These are phyloP conservation scores for Umbellularia californica DNA, from an alignment of 164 flowering plant genomes.

Conservation along the genomic window DNA sequence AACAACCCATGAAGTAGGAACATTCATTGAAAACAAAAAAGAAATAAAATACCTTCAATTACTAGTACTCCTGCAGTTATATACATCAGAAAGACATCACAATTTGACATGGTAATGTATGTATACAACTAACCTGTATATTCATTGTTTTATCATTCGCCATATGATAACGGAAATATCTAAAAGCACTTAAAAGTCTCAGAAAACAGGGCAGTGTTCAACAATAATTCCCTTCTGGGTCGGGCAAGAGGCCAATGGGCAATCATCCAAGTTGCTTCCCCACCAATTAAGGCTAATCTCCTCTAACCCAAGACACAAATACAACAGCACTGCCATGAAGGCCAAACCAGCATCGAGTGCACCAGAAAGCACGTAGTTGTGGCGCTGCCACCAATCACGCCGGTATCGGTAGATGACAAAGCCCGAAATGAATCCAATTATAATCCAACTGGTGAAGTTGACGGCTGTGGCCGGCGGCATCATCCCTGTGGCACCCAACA, in stretches of 20 bases:
- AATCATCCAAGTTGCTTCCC: slow-evolving; percentile 74
- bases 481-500: slow-evolving; percentile 54
- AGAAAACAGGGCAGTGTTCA: slow-evolving; percentile 61
- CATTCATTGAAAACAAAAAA: no score
- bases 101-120: no score
- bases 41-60: no score
- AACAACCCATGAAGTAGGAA: background rate
- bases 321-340: slow-evolving; percentile 75
- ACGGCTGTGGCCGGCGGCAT: slow-evolving; percentile 89
- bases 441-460: slow-evolving; percentile 65
- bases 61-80: no score
- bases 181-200: background rate
- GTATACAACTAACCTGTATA: background rate
- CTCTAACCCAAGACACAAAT: slow-evolving; percentile 50
- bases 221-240: slow-evolving; percentile 59
- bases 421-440: slow-evolving; percentile 65
- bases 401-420: slow-evolving; percentile 54
- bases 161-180: no score
- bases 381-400: slow-evolving; percentile 64
- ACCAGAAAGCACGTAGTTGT: slow-evolving; percentile 79
- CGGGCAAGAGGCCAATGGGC: slow-evolving; percentile 71
- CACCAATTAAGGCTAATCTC: slow-evolving; percentile 55
- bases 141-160: background rate
- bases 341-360: slow-evolving; percentile 85
- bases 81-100: no score